A percentile compares a stretch with the other conserved stretches of the same genome.
Conservation (phyloP, 1,139 yeast genomes). For the Candida pseudoviswanathii region DNA sequence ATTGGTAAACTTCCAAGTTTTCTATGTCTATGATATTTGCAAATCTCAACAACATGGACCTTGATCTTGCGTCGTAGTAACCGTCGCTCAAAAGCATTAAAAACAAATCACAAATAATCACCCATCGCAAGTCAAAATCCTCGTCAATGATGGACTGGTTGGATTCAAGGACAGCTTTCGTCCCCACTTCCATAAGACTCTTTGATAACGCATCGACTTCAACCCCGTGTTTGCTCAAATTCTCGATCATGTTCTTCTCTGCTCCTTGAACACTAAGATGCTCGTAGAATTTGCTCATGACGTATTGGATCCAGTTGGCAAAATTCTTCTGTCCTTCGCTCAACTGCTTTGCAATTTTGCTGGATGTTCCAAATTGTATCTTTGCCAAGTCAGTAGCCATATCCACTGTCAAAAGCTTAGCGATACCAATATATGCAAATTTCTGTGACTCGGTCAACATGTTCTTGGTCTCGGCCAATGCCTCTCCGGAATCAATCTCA, state of each 20-base stretch:
- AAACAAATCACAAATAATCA: constrained; percentile 86
- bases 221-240: constrained; percentile 81
- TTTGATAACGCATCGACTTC: constrained; percentile 69
- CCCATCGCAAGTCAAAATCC: constrained; percentile 83
- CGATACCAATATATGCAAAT: constrained; percentile 88
- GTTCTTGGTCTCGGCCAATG: constrained; percentile 76
- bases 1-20: constrained; percentile 73
- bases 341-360: constrained; percentile 58
- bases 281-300: constrained; percentile 72
- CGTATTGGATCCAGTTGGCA: constrained; percentile 82
- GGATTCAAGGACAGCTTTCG: constrained; percentile 30
- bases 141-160: constrained; percentile 14
- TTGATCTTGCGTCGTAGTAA: constrained; percentile 84
- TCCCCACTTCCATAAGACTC: constrained; percentile 49
- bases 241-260: constrained; percentile 88
- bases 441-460: constrained; percentile 83
- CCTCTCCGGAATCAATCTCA: constrained; percentile 55
- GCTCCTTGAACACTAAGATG: constrained; percentile 75
- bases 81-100: constrained; percentile 81
- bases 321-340: constrained; percentile 76
- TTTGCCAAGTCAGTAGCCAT: constrained; percentile 80
- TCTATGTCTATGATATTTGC: constrained; percentile 62
- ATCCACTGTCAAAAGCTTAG: constrained; percentile 72
- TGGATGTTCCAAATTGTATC: constrained; percentile 53
- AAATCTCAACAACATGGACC: constrained; percentile 70